A percentile compares a stretch with the other conserved stretches of the same genome.
Conservation (phyloP, 2,329 filamentous ascomycete genomes). For the Albophoma yamanashiensis region DNA sequence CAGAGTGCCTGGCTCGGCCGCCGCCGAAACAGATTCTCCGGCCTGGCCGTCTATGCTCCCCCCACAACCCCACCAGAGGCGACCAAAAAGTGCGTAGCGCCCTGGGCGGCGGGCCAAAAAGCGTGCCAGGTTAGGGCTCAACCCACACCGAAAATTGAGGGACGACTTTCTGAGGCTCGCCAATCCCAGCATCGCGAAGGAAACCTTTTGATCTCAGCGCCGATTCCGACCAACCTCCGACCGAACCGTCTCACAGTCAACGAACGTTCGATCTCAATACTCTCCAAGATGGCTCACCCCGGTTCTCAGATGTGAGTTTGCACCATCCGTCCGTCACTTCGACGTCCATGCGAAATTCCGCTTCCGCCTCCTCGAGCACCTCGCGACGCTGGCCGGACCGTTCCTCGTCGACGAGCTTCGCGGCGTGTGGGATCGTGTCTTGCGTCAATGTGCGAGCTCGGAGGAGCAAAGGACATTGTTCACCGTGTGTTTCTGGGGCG, state of each 20-base stretch:
- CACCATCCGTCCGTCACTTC: neutral
- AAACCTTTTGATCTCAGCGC: conserved; percentile 3
- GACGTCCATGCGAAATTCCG: neutral
- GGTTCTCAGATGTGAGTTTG: conserved; percentile 51
- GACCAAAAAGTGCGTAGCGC: neutral
- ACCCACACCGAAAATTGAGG: conserved; percentile 15
- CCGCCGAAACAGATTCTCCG: conserved; percentile 12
- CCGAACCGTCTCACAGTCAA: conserved; percentile 17
- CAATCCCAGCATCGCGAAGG: conserved; percentile 5
- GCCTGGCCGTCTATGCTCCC: neutral
- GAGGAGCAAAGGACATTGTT: too few species aligned
- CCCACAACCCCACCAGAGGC: neutral
- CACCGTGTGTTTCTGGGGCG: neutral
- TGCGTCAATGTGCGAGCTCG: neutral
- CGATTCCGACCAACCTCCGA: conserved; percentile 1
- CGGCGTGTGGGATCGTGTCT: neutral
- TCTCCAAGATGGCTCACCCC: conserved; percentile 48
- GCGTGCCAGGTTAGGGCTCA: conserved; percentile 15
- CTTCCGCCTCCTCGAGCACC: neutral
- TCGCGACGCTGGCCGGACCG: neutral
- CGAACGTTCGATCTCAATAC: conserved; percentile 10
- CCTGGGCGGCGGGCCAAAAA: neutral
- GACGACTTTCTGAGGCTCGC: conserved; percentile 3
- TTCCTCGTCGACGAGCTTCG: neutral
- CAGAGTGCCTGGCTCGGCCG: neutral